phyloP scores from a whole-genome alignment of 2,329 filamentous ascomycete species.

The Neurospora crassa region DNA sequence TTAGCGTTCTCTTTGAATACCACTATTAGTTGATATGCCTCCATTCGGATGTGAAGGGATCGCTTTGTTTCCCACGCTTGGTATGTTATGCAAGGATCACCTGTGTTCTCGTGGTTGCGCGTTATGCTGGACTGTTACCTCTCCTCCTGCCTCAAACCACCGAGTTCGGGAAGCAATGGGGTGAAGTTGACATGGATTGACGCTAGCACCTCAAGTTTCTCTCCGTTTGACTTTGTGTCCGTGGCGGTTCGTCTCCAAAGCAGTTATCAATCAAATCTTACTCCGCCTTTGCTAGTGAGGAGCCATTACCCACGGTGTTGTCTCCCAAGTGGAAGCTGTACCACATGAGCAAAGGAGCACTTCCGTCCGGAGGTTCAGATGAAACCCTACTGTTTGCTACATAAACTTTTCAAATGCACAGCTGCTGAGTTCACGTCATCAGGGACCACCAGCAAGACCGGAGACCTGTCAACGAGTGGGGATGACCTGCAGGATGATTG shows the following conservation, averaged over 20 bases:
- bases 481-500: constrained; percentile 17
- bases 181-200: neutral
- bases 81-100: constrained; percentile 10
- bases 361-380: neutral
- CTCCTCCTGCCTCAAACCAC: neutral
- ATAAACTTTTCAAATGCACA: neutral
- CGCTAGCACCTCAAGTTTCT: neutral
- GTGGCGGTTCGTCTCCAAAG: neutral
- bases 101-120: constrained; percentile 5
- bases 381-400: neutral
- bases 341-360: neutral
- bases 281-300: neutral
- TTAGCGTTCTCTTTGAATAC: constrained; percentile 10
- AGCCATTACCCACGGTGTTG: neutral
- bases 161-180: neutral
- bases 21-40: neutral
- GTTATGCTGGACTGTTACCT: neutral
- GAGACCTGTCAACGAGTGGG: constrained; percentile 3
- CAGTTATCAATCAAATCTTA: neutral
- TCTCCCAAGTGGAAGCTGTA: neutral
- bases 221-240: neutral
- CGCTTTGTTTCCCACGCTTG: constrained; percentile 12
- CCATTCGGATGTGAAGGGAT: constrained; percentile 3
- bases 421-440: neutral
- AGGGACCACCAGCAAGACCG: neutral